Evolutionary conservation across 495 filamentous ascomycete species (phyloP), one percentile per base, ranked within the genome.

Genomic region (Xylaria castorea): DNA sequence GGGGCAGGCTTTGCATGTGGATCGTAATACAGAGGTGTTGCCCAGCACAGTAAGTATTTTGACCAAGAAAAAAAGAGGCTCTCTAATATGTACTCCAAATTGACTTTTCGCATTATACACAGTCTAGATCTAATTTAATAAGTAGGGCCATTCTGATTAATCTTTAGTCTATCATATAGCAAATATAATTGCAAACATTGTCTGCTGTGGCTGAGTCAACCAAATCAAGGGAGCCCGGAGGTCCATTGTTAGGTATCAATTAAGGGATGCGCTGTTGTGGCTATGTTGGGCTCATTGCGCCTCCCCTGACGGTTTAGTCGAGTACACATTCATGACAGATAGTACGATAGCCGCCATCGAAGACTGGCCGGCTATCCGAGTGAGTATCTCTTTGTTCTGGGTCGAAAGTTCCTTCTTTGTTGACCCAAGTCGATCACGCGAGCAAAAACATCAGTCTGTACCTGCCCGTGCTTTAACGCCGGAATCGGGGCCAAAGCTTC

Each of bases 211-310:
- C n/a, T 12, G 48, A 25, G 12, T 22, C 8, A 51, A n/a, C n/a
- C n/a, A 51, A 51, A 8, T n/a, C n/a, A 51, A 51, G 48, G 48
- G n/a, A 25, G 48, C 1, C 46, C 3, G 8, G 48, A 22, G 50
- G 22, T 53, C n/a, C 22, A 30, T 51, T 55, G 27, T 55, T 30
- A 9, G 48, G 48, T 51, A 55, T 30, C 51, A 27, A 27, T 55
- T 25, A 55, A 55, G 51, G 51, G 51, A 51, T 55, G 25, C 51
- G 51, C 51, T 55, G 51, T 30, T 27, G 51, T 27, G 51, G 51
- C 51, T 27, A 55, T 55, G 51, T 6, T 27, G 22, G 22, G 51
- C 16, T 14, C 51, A 27, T 55, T 55, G 51, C 51, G 51, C 51
- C 51, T 55, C 22, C 46, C 11, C 51, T 55, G 48, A 14, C 27